A percentile compares a stretch with the other conserved stretches of the same genome.
Conservation (phyloP, 495 filamentous ascomycete genomes). For the Penicillium bialowiezense region DNA sequence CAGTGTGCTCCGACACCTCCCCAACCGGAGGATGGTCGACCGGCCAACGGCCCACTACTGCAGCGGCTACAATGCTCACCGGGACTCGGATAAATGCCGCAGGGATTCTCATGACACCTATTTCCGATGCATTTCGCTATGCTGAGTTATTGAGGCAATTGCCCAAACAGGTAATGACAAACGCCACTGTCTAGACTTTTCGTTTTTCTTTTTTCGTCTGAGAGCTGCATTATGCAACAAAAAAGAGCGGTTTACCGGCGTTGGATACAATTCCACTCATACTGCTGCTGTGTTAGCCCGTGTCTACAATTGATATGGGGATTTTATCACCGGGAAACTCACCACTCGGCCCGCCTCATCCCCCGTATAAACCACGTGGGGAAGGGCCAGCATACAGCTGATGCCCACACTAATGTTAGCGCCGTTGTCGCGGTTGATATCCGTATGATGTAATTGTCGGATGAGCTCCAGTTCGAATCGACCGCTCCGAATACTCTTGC, state of each 20-base stretch:
- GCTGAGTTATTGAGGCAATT: background rate
- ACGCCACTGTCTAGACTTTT: background rate
- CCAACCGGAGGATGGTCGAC: constrained; percentile 27
- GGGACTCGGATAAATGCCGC: constrained; percentile 27
- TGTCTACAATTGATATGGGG: too few relatives aligned
- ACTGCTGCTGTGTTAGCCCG: constrained; percentile 49
- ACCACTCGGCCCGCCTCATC: constrained; percentile 86
- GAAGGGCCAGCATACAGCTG: constrained; percentile 81
- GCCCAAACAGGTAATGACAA: background rate
- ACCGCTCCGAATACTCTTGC: constrained; percentile 49
- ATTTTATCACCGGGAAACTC: too few relatives aligned
- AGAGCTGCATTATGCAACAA: background rate
- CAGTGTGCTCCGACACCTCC: constrained; percentile 39
- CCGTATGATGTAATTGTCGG: constrained; percentile 79
- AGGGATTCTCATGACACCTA: background rate
- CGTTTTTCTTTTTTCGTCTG: background rate
- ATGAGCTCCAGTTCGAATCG: constrained; percentile 61
- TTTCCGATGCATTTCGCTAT: constrained; percentile 10
- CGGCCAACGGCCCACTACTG: constrained; percentile 31
- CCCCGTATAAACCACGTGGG: constrained; percentile 84
- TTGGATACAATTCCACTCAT: constrained; percentile 87
- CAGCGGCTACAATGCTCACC: constrained; percentile 25
- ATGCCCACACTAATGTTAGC: constrained; percentile 78
- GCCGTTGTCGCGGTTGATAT: constrained; percentile 67
- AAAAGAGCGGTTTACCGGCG: constrained; percentile 30